Evolutionary conservation across 2,329 filamentous ascomycete species (phyloP).

Genomic region (Colletotrichum neosansevieriae): DNA sequence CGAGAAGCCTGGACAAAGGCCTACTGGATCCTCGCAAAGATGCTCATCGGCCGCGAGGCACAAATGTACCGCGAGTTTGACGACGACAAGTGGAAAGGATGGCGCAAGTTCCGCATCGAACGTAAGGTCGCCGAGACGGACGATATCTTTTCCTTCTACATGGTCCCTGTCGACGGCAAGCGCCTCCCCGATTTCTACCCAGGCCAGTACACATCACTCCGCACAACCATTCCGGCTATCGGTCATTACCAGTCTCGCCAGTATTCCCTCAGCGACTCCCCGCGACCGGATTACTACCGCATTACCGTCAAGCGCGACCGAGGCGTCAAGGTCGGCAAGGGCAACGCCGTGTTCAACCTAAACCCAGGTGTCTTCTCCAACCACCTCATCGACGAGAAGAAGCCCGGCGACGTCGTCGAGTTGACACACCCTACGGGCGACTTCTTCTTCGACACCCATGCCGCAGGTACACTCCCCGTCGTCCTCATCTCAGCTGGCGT

Average conservation of each 20-base stretch:
- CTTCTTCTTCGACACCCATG: conserved; percentile 65
- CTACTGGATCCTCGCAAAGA: conserved; percentile 79
- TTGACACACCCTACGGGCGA: conserved; percentile 76
- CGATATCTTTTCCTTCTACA: conserved; percentile 78
- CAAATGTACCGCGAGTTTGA: conserved; percentile 71
- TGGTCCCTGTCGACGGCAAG: conserved; percentile 71
- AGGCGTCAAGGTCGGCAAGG: conserved; percentile 54
- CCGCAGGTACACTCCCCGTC: conserved; percentile 58
- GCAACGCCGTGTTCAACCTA: conserved; percentile 58
- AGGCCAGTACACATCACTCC: conserved; percentile 79
- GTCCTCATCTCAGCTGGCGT: conserved; percentile 73
- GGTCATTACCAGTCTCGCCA: conserved; percentile 75
- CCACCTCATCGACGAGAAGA: conserved; percentile 71
- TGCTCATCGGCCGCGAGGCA: conserved; percentile 76
- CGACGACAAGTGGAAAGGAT: conserved; percentile 69
- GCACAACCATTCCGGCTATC: conserved; percentile 66
- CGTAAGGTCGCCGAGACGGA: conserved; percentile 75
- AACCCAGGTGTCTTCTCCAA: conserved; percentile 78
- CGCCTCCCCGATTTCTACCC: conserved; percentile 74
- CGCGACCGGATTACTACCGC: conserved; percentile 71
- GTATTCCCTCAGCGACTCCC: conserved; percentile 78
- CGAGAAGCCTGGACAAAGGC: conserved; percentile 77
- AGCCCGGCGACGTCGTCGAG: conserved; percentile 71
- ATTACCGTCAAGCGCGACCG: conserved; percentile 78
- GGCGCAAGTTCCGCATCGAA: conserved; percentile 75